Percentiles rank a stretch among this genome's conserved stretches.
These are phyloP conservation scores for Penicillium olsonii DNA, from an alignment of 2,329 filamentous ascomycete species.

Conservation along the genomic window DNA sequence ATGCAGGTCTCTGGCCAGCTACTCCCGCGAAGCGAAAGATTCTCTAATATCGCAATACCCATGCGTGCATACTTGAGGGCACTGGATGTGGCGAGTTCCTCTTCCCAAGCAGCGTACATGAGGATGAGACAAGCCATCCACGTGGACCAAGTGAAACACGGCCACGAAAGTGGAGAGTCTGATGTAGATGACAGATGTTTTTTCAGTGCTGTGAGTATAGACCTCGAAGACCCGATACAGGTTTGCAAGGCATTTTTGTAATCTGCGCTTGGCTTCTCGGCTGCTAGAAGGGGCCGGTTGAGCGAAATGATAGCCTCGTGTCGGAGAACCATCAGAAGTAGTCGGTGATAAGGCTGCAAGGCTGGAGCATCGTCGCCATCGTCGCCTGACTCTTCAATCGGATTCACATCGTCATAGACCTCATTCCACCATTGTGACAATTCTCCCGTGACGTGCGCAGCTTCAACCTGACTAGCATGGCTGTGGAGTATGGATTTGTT, in stretches of 20 bases:
- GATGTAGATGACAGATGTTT: constrained; percentile 25
- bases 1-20: constrained; percentile 44
- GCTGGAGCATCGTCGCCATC: neutral
- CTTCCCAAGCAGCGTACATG: constrained; percentile 53
- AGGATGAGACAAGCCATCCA: constrained; percentile 58
- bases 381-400: constrained; percentile 29
- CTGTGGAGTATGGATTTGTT: constrained; percentile 54
- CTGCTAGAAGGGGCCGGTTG: constrained; percentile 53
- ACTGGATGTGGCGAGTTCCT: constrained; percentile 41
- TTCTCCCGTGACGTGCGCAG: constrained; percentile 51
- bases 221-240: constrained; percentile 54
- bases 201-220: constrained; percentile 47
- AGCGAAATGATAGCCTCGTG: constrained; percentile 55
- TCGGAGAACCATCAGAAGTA: constrained; percentile 48
- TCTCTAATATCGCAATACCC: constrained; percentile 35
- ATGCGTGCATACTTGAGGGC: constrained; percentile 43
- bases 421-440: constrained; percentile 57
- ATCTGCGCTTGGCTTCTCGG: constrained; percentile 44
- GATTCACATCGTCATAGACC: constrained; percentile 52
- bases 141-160: constrained; percentile 55
- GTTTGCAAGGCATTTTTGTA: constrained; percentile 54
- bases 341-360: constrained; percentile 40
- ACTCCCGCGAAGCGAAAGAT: constrained; percentile 35
- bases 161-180: constrained; percentile 47
- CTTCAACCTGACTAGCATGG: constrained; percentile 46